Conservation (phyloP, 2,329 filamentous ascomycete species). For the Dothideomycetidae sp. region DNA sequence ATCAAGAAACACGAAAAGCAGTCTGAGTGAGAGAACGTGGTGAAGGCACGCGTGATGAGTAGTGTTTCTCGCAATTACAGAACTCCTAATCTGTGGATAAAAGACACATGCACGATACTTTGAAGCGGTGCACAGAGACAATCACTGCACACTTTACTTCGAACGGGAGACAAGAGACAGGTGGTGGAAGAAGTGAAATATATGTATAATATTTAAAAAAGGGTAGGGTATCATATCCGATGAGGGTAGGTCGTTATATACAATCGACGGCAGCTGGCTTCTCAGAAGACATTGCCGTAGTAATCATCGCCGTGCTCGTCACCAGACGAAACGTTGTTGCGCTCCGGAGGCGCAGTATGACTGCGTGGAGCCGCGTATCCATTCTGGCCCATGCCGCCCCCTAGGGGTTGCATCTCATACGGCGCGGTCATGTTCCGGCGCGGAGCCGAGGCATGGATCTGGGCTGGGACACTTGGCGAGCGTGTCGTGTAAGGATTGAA, state of each 20-base stretch:
- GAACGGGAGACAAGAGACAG: slow-evolving; percentile 21
- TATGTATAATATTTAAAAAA: slow-evolving; percentile 5
- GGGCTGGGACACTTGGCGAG: slow-evolving; percentile 4
- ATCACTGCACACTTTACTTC: too few species aligned
- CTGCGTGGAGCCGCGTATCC: slow-evolving; percentile 9
- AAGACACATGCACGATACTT: too few species aligned
- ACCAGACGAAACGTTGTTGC: too few species aligned
- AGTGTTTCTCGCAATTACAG: too few species aligned
- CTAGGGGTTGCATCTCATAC: slow-evolving; percentile 6
- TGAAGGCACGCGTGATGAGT: too few species aligned
- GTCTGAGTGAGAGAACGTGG: too few species aligned
- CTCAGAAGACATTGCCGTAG: neutral
- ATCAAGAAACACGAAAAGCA: too few species aligned
- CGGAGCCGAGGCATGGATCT: slow-evolving; percentile 2
- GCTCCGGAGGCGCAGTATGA: slow-evolving; percentile 10
- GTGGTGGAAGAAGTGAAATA: neutral
- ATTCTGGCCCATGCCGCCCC: neutral
- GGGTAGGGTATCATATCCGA: neutral
- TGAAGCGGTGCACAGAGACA: too few species aligned
- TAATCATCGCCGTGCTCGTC: slow-evolving; percentile 4
- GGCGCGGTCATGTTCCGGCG: slow-evolving; percentile 10
- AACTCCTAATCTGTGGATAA: too few species aligned
- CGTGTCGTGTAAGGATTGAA: slow-evolving; percentile 19
- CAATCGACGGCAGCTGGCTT: neutral
- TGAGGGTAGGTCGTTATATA: neutral